A percentile compares a stretch with the other conserved stretches of the same genome.
Evolutionary conservation across 2,329 filamentous ascomycete genomes (phyloP).

Genomic region (Neofusicoccum sp.): DNA sequence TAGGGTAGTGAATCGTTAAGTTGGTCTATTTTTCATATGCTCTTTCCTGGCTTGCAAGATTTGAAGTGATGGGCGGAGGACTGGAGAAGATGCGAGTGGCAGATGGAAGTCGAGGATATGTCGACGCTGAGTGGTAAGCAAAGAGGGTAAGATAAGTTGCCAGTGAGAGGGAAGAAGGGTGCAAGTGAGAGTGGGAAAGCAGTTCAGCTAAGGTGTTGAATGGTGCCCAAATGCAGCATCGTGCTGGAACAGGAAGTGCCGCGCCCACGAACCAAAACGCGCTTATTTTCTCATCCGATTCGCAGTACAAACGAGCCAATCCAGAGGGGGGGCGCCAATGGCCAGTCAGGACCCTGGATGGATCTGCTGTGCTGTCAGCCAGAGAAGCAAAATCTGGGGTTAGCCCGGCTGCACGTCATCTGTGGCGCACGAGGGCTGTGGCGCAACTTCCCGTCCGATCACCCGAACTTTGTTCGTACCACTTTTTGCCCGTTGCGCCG

Average conservation of each 20-base stretch:
- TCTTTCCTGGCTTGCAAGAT: no score
- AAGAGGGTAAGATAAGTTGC: no score
- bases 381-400: constrained; percentile 11
- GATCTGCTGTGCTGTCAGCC: neutral
- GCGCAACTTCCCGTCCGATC: constrained; percentile 1
- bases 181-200: no score
- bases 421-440: neutral
- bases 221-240: no score
- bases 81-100: neutral
- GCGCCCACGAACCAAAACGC: no score
- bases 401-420: constrained; percentile 9
- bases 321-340: neutral
- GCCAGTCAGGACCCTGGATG: neutral
- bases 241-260: no score
- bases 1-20: no score
- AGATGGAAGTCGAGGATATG: no score
- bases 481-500: neutral
- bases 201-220: no score
- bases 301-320: constrained; percentile 4
- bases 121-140: no score
- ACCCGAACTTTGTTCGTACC: constrained; percentile 5
- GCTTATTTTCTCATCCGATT: neutral
- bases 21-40: no score
- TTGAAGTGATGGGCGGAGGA: neutral
- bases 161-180: no score